These are phyloP conservation scores for Collybia mongolica DNA, from an alignment of 768 basidiomycete species.

Conservation along the genomic window DNA sequence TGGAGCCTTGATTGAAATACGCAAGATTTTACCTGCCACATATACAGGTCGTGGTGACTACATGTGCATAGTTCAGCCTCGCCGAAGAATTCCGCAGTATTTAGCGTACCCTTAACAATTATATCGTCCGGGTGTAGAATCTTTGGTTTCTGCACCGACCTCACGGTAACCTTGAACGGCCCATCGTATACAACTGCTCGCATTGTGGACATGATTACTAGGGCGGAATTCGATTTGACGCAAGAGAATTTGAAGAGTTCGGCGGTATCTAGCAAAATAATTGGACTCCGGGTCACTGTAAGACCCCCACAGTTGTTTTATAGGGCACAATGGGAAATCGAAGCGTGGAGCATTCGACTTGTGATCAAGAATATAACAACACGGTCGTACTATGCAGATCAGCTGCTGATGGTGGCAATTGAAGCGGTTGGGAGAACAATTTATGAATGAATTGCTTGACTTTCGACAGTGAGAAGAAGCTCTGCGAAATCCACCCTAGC, in stretches of 20 bases:
- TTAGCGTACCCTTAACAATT: slow-evolving; percentile 40
- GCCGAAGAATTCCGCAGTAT: background rate
- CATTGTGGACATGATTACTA: slow-evolving; percentile 28
- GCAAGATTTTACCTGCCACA: slow-evolving; percentile 40
- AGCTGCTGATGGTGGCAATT: background rate
- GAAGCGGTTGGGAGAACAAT: background rate
- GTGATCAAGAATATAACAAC: background rate
- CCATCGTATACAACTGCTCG: slow-evolving; percentile 55
- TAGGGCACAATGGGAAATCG: background rate
- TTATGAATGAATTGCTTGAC: background rate
- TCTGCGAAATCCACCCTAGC: too few species aligned
- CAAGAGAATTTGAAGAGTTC: too few species aligned
- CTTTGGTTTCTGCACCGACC: slow-evolving; percentile 44
- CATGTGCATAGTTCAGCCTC: background rate
- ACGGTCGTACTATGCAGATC: background rate
- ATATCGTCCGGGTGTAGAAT: slow-evolving; percentile 53
- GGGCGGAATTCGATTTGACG: background rate
- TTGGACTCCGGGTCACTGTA: too few species aligned
- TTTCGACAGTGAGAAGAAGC: background rate
- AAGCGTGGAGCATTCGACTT: background rate
- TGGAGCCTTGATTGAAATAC: background rate
- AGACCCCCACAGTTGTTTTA: background rate
- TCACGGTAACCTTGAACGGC: slow-evolving; percentile 45
- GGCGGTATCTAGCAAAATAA: too few species aligned
- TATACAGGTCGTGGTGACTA: slow-evolving; percentile 51